phyloP scores from a whole-genome alignment of 202 grass and related monocot species.

The Digitaria exilis region DNA sequence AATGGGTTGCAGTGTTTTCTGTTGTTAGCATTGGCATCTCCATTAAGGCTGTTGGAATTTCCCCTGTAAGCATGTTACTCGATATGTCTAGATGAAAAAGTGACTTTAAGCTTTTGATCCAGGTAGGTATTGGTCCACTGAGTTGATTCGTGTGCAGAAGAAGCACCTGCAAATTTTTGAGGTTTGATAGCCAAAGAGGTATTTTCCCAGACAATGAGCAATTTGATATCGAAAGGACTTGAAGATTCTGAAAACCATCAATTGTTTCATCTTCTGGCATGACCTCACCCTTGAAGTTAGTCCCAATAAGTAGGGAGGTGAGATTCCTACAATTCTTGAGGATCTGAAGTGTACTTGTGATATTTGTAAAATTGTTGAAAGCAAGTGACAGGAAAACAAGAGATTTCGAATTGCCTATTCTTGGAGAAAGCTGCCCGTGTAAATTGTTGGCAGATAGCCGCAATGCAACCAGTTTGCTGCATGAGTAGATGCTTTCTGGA shows the following conservation, averaged over 20 bases:
- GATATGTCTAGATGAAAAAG: conserved; percentile 76
- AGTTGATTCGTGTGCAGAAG: conserved; percentile 46
- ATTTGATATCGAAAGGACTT: conserved; percentile 37
- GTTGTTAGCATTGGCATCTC: conserved; percentile 46
- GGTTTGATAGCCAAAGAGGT: conserved; percentile 58
- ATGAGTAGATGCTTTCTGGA: conserved; percentile 53
- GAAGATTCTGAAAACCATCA: conserved; percentile 62
- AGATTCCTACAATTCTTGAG: conserved; percentile 47
- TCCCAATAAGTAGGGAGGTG: conserved; percentile 40
- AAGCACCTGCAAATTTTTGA: conserved; percentile 54
- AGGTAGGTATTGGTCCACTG: conserved; percentile 57
- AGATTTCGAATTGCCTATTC: conserved; percentile 33
- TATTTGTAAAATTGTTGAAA: conserved; percentile 42
- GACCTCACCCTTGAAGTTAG: conserved; percentile 47
- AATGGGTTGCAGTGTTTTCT: not conserved
- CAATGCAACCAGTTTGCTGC: conserved; percentile 44
- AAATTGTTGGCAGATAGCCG: conserved; percentile 54
- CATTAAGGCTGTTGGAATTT: conserved; percentile 46
- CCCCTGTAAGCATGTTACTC: conserved; percentile 53
- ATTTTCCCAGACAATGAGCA: conserved; percentile 55
- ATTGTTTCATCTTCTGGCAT: conserved; percentile 39
- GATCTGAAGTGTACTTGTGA: conserved; percentile 54
- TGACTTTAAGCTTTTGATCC: conserved; percentile 42
- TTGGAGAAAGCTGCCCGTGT: conserved; percentile 45
- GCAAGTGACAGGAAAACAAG: conserved; percentile 55